Evolutionary conservation across 75 land plant genomes (phyloP), one percentile per base, ranked within the genome.

Genomic region (Ceratopteris richardii): DNA sequence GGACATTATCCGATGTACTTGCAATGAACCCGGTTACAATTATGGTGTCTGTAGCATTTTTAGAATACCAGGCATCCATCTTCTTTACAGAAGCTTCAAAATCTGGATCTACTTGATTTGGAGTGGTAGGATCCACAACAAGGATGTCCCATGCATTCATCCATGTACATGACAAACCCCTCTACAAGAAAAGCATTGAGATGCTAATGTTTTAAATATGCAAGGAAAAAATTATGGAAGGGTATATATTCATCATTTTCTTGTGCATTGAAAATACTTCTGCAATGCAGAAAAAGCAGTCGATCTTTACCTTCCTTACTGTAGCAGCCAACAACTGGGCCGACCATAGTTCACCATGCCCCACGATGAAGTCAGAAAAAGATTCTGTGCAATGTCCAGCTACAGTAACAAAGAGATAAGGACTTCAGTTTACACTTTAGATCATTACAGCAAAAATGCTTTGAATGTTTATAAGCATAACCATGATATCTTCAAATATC

Each of bases 11-110:
- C 10, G 87, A 82, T 44, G 98, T 93, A 51, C 87, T 85, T 44
- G 98, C 98, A 60, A 93, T 93, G 53, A 93, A 93, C n/a, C 98
- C 90, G 53, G 98, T 93, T n/a, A 83, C 87, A 66, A 93, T 71
- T 23, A 93, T 79, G n/a, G 74, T 86, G 39, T 77, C 73, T 6
- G 85, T 64, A 57, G 80, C 73, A 60, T 67, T 66, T 31, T 66
- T 28, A n/a, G 81, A 63, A 61, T 79, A 85, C 97, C 97, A 92
- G 19, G 82, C 62, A 22, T 81, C 72, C 5, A 92, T 82, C 48
- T 76, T 82, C 57, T 51, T 70, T 52, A 73, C 82, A 25, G 97
- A 92, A 51, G 84, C 80, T 21, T 29, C 48, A 54, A 53, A 85
- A 60, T 92, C 97, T 44, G 97, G 97, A 69, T 92, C 97, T 47